Conservation (phyloP, 2,329 filamentous ascomycete species). For the Botrytis hyacinthi region DNA sequence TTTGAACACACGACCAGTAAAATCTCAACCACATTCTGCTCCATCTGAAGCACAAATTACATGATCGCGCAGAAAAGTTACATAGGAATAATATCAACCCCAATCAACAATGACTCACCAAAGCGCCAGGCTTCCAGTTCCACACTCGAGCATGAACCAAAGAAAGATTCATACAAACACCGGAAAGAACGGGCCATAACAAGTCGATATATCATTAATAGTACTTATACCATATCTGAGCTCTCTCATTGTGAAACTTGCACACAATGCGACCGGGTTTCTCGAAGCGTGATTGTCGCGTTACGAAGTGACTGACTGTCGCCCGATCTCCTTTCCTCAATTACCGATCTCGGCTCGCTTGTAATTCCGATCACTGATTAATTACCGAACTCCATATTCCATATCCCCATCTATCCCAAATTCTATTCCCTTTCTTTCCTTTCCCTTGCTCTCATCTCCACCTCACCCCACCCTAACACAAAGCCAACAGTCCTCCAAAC, state of each 20-base stretch:
- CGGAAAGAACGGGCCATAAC: neutral
- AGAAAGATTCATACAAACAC: neutral
- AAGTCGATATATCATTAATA: neutral
- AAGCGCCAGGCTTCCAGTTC: accelerated
- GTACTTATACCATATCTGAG: neutral
- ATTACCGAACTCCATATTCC: neutral
- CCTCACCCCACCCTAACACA: neutral
- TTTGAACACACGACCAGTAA: neutral
- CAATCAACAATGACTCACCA: neutral
- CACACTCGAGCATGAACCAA: neutral
- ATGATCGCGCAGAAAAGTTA: neutral
- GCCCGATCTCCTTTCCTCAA: neutral
- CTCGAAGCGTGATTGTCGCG: neutral
- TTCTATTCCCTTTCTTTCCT: no score
- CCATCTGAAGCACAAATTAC: neutral
- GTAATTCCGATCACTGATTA: neutral
- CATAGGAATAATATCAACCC: neutral
- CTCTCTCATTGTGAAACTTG: accelerated
- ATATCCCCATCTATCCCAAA: neutral
- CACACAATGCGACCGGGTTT: neutral
- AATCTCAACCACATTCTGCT: neutral
- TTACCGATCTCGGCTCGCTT: neutral
- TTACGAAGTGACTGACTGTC: neutral
- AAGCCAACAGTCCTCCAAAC: neutral
- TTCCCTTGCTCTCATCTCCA: neutral